Conservation (phyloP, 192 early-diverging fungal genomes). For the Coemansia sp. region DNA sequence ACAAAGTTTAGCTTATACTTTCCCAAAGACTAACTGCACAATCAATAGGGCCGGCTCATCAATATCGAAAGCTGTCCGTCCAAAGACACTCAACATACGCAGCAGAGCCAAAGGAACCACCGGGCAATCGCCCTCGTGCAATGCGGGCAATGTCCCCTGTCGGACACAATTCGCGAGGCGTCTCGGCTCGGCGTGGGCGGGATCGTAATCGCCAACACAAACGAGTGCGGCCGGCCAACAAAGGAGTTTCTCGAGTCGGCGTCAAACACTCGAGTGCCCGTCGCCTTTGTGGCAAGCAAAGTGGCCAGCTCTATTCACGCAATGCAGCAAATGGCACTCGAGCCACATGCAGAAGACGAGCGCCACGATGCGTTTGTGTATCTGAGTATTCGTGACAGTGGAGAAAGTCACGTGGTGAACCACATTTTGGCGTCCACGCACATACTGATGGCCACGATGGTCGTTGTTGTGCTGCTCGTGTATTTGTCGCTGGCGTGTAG, state of each 20-base stretch:
- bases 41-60: slow-evolving; percentile 36
- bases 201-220: slow-evolving; percentile 42
- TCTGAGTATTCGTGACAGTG: slow-evolving; percentile 21
- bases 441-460: slow-evolving; percentile 27
- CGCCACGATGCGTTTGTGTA: slow-evolving; percentile 29
- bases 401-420: slow-evolving; percentile 10
- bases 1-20: background rate
- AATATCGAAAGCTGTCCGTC: slow-evolving; percentile 25
- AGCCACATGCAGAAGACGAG: slow-evolving; percentile 5
- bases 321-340: slow-evolving; percentile 24
- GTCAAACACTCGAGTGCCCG: slow-evolving; percentile 27
- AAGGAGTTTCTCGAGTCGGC: slow-evolving; percentile 35
- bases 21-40: background rate
- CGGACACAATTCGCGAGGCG: slow-evolving; percentile 30
- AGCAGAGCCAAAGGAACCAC: background rate
- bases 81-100: background rate
- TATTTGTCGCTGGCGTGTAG: slow-evolving; percentile 42
- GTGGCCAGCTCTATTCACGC: slow-evolving; percentile 20
- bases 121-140: slow-evolving; percentile 35
- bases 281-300: slow-evolving; percentile 37
- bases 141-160: slow-evolving; percentile 40
- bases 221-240: slow-evolving; percentile 37
- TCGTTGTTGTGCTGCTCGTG: slow-evolving; percentile 20
- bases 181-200: slow-evolving; percentile 27
- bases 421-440: slow-evolving; percentile 39